Evolutionary conservation across 495 filamentous ascomycete species (phyloP).

Genomic region (Talaromyces ruber): DNA sequence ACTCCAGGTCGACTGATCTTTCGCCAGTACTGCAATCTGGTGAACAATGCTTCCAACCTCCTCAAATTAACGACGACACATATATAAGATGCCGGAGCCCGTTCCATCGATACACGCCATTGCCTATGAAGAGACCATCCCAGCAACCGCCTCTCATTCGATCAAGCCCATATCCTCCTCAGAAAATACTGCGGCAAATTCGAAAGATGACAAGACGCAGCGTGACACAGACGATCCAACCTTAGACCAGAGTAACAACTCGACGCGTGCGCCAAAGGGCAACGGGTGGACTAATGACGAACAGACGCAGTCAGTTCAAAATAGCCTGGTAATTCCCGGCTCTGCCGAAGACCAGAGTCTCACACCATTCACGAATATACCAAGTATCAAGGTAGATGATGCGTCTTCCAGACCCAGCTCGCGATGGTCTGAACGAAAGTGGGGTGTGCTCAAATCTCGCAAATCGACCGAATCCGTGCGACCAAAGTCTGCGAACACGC

Average conservation of each 20-base stretch:
- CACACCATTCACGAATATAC: constrained; percentile 29
- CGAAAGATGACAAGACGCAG: not conserved
- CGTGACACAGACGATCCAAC: not conserved
- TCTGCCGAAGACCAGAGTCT: constrained; percentile 11
- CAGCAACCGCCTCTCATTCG: constrained; percentile 12
- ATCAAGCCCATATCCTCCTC: not conserved
- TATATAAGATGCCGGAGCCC: constrained; percentile 4
- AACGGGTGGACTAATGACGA: not conserved
- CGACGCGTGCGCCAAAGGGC: not conserved
- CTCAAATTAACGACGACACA: not conserved
- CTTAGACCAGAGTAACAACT: not conserved
- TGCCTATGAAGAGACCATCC: constrained; percentile 20
- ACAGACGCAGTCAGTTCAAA: not conserved
- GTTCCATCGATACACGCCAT: not conserved
- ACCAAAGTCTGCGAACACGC: constrained; percentile 22
- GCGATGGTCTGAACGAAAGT: constrained; percentile 39
- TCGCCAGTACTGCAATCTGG: not conserved
- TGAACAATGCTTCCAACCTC: not conserved
- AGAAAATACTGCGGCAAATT: not conserved
- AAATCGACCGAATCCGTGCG: constrained; percentile 29
- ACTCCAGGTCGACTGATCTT: not conserved
- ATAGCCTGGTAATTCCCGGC: not conserved
- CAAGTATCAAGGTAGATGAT: constrained; percentile 36
- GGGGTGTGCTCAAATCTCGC: constrained; percentile 26
- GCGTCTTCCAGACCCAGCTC: constrained; percentile 25